Percentiles rank a stretch among this genome's conserved stretches.
Conservation (phyloP, 202 grass and related monocot genomes). For the Digitaria exilis region DNA sequence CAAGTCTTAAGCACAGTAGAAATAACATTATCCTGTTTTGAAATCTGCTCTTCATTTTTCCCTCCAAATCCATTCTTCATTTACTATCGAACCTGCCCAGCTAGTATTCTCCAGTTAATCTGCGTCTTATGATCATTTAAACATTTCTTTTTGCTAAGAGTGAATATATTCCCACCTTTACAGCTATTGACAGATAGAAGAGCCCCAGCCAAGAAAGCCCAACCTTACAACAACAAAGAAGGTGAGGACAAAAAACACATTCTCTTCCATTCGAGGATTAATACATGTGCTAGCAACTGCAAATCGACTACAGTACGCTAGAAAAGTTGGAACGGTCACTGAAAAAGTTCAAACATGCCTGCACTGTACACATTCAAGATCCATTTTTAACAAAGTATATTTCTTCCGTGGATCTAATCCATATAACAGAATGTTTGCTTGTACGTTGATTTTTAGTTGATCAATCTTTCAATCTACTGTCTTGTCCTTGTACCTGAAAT, state of each 20-base stretch:
- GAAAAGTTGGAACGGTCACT: neutral
- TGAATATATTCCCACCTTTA: neutral
- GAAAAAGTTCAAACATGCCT: neutral
- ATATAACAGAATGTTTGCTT: neutral
- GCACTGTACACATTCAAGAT: neutral
- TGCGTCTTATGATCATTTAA: slow-evolving; percentile 7
- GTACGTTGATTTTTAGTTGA: slow-evolving; percentile 2
- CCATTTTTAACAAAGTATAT: slow-evolving; percentile 4
- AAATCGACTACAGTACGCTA: neutral
- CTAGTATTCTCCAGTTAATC: neutral
- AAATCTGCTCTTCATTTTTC: neutral
- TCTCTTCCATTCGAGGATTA: slow-evolving; percentile 19
- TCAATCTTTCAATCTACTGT: neutral
- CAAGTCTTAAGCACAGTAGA: neutral
- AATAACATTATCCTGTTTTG: neutral
- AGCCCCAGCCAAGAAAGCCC: slow-evolving; percentile 41
- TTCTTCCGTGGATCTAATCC: neutral
- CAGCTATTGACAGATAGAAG: slow-evolving; percentile 75
- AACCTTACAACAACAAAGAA: slow-evolving; percentile 51
- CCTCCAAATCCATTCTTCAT: neutral
- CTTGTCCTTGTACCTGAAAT: slow-evolving; percentile 23
- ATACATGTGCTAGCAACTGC: neutral
- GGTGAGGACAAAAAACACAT: slow-evolving; percentile 35
- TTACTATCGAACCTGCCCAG: neutral
- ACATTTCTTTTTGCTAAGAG: slow-evolving; percentile 23